Evolutionary conservation across 257 asterid genomes (phyloP).

Genomic region (Rehmannia glutinosa): DNA sequence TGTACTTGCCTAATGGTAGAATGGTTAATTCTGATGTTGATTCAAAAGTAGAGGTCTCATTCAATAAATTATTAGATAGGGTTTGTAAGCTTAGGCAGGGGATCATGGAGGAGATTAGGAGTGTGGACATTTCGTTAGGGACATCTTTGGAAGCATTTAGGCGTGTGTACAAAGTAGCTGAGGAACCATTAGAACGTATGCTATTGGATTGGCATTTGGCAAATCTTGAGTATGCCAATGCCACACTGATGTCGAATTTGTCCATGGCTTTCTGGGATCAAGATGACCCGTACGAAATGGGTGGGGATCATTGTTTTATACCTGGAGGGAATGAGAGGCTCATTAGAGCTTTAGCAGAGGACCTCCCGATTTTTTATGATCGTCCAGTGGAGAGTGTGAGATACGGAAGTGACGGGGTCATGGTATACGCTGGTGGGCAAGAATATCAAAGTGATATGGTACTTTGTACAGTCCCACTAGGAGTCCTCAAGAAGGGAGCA

Average conservation of each 20-base stretch:
- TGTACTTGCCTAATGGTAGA: conserved; percentile 83
- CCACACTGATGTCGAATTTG: conserved; percentile 83
- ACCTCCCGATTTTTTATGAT: conserved; percentile 77
- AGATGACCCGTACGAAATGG: conserved; percentile 98
- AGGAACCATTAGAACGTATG: conserved; percentile 89
- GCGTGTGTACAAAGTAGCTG: conserved; percentile 77
- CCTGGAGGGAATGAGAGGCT: conserved; percentile 99
- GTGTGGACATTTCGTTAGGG: conserved; percentile 77
- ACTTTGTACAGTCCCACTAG: conserved; percentile 84
- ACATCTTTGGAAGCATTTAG: conserved; percentile 88
- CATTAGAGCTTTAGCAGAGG: conserved; percentile 73
- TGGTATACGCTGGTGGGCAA: conserved; percentile 74
- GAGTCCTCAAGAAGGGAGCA: conserved; percentile 75
- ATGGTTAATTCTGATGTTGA: conserved; percentile 81
- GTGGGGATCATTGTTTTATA: conserved; percentile 96
- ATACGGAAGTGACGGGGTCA: conserved; percentile 78
- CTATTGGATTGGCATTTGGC: conserved; percentile 99
- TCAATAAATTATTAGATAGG: conserved; percentile 88
- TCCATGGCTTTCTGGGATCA: conserved; percentile 99
- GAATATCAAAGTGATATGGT: conserved; percentile 81
- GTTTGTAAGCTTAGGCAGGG: conserved; percentile 97
- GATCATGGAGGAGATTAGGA: conserved; percentile 77
- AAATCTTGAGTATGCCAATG: conserved; percentile 94
- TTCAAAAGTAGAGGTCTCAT: conserved; percentile 77
- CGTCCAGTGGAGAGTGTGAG: conserved; percentile 56